A percentile compares a stretch with the other conserved stretches of the same genome.
Evolutionary conservation across 2,329 filamentous ascomycete species (phyloP).

Genomic region (Diaporthe ampelina): DNA sequence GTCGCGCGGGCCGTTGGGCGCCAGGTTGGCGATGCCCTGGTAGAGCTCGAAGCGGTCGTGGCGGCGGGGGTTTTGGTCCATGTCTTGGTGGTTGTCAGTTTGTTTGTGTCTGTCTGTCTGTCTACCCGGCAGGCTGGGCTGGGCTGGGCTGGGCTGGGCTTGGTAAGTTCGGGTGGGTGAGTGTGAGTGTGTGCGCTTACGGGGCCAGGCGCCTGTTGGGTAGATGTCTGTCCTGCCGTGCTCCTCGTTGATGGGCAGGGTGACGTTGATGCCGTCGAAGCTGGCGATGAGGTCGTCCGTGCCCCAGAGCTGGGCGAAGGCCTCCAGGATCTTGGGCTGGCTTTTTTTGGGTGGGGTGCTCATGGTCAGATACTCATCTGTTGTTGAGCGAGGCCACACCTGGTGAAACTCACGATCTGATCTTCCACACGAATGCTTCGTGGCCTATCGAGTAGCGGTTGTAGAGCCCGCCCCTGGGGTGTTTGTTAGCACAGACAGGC

Average conservation of each 20-base stretch:
- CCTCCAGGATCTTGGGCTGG: constrained; percentile 35
- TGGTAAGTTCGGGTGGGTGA: no score
- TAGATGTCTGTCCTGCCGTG: constrained; percentile 34
- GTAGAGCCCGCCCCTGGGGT: constrained; percentile 29
- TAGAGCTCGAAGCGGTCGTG: constrained; percentile 38
- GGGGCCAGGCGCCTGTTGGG: constrained; percentile 31
- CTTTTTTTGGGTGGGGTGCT: neutral
- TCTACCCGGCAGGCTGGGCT: no score
- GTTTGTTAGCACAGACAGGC: neutral
- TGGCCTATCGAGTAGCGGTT: constrained; percentile 34
- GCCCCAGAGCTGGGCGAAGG: constrained; percentile 35
- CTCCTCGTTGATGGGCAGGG: constrained; percentile 34
- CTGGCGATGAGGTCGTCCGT: constrained; percentile 38
- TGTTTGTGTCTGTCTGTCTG: constrained; percentile 17
- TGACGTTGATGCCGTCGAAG: constrained; percentile 39
- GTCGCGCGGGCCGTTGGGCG: constrained; percentile 32
- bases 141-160: no score
- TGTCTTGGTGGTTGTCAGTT: constrained; percentile 8
- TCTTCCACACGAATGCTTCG: constrained; percentile 39
- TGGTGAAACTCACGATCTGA: constrained; percentile 28
- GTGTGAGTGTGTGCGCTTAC: constrained; percentile 10
- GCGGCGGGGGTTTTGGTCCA: constrained; percentile 37
- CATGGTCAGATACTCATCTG: neutral
- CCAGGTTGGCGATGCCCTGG: constrained; percentile 38
- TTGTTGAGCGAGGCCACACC: no score